A percentile compares a stretch with the other conserved stretches of the same genome.
These are phyloP conservation scores for Quercus lobata DNA, from an alignment of 331 rosid genomes.

Conservation along the genomic window DNA sequence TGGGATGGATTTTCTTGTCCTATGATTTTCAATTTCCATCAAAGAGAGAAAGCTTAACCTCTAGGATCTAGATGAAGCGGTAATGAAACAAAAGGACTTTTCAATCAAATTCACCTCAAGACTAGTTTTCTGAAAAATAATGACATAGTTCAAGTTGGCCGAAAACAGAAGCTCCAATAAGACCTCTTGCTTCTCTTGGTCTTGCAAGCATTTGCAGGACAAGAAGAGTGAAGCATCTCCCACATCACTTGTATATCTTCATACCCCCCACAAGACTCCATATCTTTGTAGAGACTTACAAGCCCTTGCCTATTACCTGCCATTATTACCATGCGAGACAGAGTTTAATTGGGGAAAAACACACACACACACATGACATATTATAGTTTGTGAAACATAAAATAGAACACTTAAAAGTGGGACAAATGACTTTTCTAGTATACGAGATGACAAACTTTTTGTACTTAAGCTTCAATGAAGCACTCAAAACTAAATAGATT, in stretches of 20 bases:
- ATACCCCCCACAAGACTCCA: slow-evolving; percentile 75
- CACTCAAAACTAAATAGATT: not conserved
- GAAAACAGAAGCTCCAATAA: slow-evolving; percentile 40
- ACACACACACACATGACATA: too few relatives aligned
- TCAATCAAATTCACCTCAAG: not conserved
- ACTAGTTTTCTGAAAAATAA: not conserved
- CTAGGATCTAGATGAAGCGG: not conserved
- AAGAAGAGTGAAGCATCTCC: slow-evolving; percentile 78
- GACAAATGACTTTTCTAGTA: too few relatives aligned
- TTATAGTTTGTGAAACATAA: too few relatives aligned
- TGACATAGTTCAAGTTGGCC: slow-evolving; percentile 29
- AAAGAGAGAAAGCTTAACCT: not conserved
- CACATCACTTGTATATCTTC: slow-evolving; percentile 86
- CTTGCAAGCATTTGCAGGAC: slow-evolving; percentile 30
- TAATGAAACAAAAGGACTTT: not conserved
- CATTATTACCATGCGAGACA: slow-evolving; percentile 12
- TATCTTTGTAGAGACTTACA: slow-evolving; percentile 54
- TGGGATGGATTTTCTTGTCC: not conserved
- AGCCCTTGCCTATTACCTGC: slow-evolving; percentile 60
- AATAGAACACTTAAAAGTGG: too few relatives aligned
- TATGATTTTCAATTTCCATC: not conserved
- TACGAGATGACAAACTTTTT: not conserved
- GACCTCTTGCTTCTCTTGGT: slow-evolving; percentile 25
- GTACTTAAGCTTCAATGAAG: not conserved
- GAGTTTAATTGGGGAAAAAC: not conserved